Evolutionary conservation across 1,139 yeast genomes (phyloP).

Genomic region (Yamadazyma mexicana): DNA sequence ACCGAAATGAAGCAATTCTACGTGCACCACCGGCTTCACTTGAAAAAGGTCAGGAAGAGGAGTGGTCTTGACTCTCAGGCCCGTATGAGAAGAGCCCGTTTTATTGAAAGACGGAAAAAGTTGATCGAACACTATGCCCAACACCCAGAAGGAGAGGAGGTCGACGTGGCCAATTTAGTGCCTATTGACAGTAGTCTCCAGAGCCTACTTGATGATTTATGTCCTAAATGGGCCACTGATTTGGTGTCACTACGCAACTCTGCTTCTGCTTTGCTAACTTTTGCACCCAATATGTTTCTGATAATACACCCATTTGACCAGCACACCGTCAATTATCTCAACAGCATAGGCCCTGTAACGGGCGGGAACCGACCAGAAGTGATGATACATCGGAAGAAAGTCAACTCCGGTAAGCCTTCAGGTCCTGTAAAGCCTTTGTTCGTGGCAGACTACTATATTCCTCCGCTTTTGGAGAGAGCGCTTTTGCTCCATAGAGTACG

Average conservation of each 20-base stretch:
- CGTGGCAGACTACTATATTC: conserved; percentile 1
- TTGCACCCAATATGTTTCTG: conserved; percentile 6
- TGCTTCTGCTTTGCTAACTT: background rate
- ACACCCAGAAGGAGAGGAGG: no score
- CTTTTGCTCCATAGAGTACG: conserved; percentile 2
- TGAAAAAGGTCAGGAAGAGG: no score
- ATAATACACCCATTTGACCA: conserved; percentile 6
- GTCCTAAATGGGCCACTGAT: background rate
- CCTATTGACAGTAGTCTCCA: background rate
- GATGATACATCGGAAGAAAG: no score
- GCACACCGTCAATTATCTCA: background rate
- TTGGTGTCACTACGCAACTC: background rate
- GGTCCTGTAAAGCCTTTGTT: background rate
- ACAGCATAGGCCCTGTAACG: conserved; percentile 4
- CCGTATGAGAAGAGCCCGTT: no score
- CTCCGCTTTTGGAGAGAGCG: conserved; percentile 2
- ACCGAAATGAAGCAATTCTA: no score
- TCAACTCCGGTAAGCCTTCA: no score
- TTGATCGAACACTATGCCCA: no score
- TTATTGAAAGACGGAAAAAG: no score
- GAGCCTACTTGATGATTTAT: background rate
- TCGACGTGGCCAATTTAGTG: no score
- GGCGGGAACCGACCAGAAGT: background rate
- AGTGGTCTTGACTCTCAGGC: no score
- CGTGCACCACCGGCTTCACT: no score